phyloP scores from a whole-genome alignment of 345 rosid genomes.

The Citrus mangshanensis region DNA sequence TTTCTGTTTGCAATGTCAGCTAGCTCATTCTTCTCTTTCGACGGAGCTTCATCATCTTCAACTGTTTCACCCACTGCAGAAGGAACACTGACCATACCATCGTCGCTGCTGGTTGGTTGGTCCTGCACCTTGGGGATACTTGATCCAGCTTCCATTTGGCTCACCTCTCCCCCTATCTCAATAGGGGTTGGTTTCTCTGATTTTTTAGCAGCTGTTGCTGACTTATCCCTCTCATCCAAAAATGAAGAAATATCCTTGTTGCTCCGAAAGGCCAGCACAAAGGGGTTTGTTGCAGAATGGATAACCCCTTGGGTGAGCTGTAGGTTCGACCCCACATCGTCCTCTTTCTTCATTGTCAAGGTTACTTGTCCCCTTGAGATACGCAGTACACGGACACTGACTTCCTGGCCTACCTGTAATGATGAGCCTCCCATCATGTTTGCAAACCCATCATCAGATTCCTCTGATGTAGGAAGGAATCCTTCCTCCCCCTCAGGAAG shows the following conservation, averaged over 20 bases:
- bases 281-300: conserved; percentile 71
- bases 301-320: conserved; percentile 52
- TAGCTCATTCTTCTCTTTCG: conserved; percentile 10
- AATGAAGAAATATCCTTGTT: conserved; percentile 72
- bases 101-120: conserved; percentile 16
- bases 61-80: conserved; percentile 20
- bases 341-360: conserved; percentile 80
- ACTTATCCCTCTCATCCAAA: conserved; percentile 66
- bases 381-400: conserved; percentile 66
- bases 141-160: conserved; percentile 30
- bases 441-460: conserved; percentile 60
- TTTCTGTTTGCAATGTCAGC: conserved; percentile 8
- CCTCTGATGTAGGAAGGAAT: conserved; percentile 75
- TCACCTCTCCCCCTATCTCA: conserved; percentile 20
- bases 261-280: conserved; percentile 67
- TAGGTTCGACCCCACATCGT: conserved; percentile 37
- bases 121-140: conserved; percentile 26
- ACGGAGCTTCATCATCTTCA: conserved; percentile 22
- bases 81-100: conserved; percentile 11
- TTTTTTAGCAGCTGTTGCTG: conserved; percentile 29
- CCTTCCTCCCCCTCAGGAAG: conserved; percentile 94
- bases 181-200: conserved; percentile 11
- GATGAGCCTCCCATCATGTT: conserved; percentile 67
- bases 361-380: conserved; percentile 73
- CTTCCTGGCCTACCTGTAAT: conserved; percentile 69